A percentile compares a stretch with the other conserved stretches of the same genome.
Evolutionary conservation across 805 yeast genomes (phyloP).

Genomic region (Lachancea nothofagi): DNA sequence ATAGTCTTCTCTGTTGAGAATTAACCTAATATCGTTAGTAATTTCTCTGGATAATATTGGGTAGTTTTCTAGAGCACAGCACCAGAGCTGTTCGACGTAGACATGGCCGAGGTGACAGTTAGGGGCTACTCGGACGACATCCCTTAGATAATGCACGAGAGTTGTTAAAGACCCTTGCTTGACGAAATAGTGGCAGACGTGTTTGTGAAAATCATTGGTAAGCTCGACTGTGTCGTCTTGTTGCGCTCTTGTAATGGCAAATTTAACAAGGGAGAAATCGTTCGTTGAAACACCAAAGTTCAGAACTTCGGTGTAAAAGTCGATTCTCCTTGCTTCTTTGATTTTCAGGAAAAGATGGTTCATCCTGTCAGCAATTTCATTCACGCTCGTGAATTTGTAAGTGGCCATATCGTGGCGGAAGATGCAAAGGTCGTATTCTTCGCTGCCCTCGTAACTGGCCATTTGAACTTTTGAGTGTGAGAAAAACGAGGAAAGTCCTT

Average conservation of each 20-base stretch:
- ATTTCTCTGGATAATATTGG: constrained; percentile 20
- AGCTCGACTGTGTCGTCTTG: constrained; percentile 15
- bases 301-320: constrained; percentile 17
- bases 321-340: constrained; percentile 8
- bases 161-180: constrained; percentile 17
- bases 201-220: constrained; percentile 14
- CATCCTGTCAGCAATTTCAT: constrained; percentile 8
- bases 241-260: constrained; percentile 11
- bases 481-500: constrained; percentile 14
- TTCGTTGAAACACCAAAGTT: constrained; percentile 15
- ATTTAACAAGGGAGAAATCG: constrained; percentile 14
- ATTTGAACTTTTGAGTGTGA: constrained; percentile 13
- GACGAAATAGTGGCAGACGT: constrained; percentile 21
- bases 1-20: constrained; percentile 13
- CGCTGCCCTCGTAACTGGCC: constrained; percentile 16
- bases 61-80: constrained; percentile 17
- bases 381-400: neutral
- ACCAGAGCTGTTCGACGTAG: constrained; percentile 21
- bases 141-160: constrained; percentile 18
- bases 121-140: constrained; percentile 4
- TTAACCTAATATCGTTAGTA: constrained; percentile 20
- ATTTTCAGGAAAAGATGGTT: constrained; percentile 3
- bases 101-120: constrained; percentile 6
- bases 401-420: constrained; percentile 15
- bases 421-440: constrained; percentile 15